phyloP scores from a whole-genome alignment of 2,329 filamentous ascomycete genomes.

The Aspergillus thermomutatus region DNA sequence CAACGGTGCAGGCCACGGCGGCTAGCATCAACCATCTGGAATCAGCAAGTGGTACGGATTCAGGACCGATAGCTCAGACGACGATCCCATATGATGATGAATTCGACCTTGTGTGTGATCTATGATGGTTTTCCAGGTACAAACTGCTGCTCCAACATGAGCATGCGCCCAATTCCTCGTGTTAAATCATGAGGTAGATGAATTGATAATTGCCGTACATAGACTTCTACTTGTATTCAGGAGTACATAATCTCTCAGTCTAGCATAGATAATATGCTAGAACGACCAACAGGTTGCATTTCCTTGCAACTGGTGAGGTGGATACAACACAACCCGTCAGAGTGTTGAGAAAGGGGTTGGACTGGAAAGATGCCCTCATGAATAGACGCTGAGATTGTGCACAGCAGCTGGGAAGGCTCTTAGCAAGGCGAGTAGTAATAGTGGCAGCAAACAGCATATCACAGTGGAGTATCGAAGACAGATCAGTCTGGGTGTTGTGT shows the following conservation, averaged over 20 bases:
- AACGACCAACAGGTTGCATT: background rate
- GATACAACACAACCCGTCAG: background rate
- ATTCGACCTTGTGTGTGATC: conserved; percentile 19
- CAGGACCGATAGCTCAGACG: conserved; percentile 6
- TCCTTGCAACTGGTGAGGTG: background rate
- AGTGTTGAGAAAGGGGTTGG: no score
- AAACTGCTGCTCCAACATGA: background rate
- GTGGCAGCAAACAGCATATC: no score
- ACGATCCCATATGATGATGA: conserved; percentile 17
- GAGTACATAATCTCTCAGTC: background rate
- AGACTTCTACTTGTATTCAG: background rate
- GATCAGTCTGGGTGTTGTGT: no score
- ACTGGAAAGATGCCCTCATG: no score
- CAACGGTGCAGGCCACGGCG: background rate
- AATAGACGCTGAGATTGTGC: no score
- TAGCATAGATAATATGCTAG: no score
- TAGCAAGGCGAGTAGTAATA: no score
- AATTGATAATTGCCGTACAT: background rate
- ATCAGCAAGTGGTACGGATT: background rate
- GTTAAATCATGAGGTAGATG: background rate
- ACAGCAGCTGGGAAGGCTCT: no score
- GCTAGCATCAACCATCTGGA: background rate
- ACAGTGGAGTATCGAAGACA: no score
- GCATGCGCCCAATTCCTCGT: background rate
- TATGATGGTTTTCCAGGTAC: background rate